Evolutionary conservation across 2,329 filamentous ascomycete species (phyloP), one percentile per base, ranked within the genome.

Genomic region (Colletotrichum australisinense): DNA sequence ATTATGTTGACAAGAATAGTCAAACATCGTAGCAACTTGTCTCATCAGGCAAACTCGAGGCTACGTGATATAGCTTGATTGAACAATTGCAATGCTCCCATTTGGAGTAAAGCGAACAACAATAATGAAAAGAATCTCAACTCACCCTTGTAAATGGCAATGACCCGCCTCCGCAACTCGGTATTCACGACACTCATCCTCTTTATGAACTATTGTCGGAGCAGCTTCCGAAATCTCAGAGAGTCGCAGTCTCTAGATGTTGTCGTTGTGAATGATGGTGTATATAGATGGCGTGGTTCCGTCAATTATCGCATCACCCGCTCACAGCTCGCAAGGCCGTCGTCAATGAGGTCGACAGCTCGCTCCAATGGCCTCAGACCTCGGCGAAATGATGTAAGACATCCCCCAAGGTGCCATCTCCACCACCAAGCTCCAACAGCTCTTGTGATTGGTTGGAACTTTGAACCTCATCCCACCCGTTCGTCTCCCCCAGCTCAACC

Each of bases 91-190:
- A 4, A 26, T n/a, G 7, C 14, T 32, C 8, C 1, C n/a, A 5
- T 4, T 19, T 5, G 28, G 4, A 28, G 12, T 24, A 38, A 24
- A 14, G 28, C 12, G 3, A 66, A 55, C 12, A 53, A 22, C 32
- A 30, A 22, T n/a, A 16, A 38, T 11, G 35, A 42, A 60, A 59
- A 16, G 49, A 22, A 19, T 7, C 2, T 5, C 26, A 24, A 64
- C 71, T 0, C 32, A 94, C 95, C 94, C 91, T 98, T 98, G 86
- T 98, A 98, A 72, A 98, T 90, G 49, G 89, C 88, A 75, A 98
- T 93, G 58, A 98, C 95, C 80, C 97, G 91, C 73, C 90, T 87
- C 67, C 95, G 91, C 32, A 98, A 88, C 73, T 89, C 84, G 2
- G 86, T 83, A 76, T 89, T 92, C 0, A 83, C 78, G 24, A 63